Percentiles rank a stretch among this genome's conserved stretches.
These are phyloP conservation scores for Kodamaea sagamina DNA, from an alignment of 805 yeast species.

Conservation along the genomic window DNA sequence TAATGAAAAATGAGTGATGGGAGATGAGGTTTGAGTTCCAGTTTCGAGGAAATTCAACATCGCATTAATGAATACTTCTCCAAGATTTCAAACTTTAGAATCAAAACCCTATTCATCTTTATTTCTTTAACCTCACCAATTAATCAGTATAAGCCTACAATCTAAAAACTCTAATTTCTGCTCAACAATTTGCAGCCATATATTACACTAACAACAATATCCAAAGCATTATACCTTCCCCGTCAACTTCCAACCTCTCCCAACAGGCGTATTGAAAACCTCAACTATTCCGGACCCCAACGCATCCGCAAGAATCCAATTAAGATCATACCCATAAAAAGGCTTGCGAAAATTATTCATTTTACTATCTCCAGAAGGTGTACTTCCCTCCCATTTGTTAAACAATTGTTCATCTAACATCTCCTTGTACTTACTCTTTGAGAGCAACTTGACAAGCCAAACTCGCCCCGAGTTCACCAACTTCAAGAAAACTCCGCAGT, in stretches of 20 bases:
- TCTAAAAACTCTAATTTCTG: too few species aligned
- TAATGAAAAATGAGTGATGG: too few species aligned
- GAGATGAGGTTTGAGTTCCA: too few species aligned
- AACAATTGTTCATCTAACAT: slow-evolving; percentile 42
- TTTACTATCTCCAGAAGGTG: slow-evolving; percentile 24
- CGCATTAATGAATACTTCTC: too few species aligned
- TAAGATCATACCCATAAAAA: slow-evolving; percentile 50
- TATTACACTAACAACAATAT: too few species aligned
- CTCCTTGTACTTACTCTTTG: slow-evolving; percentile 43
- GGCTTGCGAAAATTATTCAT: slow-evolving; percentile 47
- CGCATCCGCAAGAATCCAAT: slow-evolving; percentile 53
- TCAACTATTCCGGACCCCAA: slow-evolving; percentile 55
- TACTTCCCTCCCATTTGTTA: slow-evolving; percentile 48
- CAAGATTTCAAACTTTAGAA: too few species aligned
- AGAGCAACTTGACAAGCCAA: slow-evolving; percentile 44
- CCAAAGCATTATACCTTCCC: slow-evolving; percentile 38
- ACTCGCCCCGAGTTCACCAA: slow-evolving; percentile 45
- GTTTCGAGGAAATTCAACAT: too few species aligned
- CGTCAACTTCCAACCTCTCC: slow-evolving; percentile 59
- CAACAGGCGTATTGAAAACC: slow-evolving; percentile 54
- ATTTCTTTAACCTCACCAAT: too few species aligned
- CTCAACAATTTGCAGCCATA: too few species aligned
- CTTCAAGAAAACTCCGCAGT: slow-evolving; percentile 50
- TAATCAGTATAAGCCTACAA: too few species aligned
- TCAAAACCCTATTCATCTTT: too few species aligned